Conservation (phyloP, 192 early-diverging fungal species). For the Backusella macrospora region DNA sequence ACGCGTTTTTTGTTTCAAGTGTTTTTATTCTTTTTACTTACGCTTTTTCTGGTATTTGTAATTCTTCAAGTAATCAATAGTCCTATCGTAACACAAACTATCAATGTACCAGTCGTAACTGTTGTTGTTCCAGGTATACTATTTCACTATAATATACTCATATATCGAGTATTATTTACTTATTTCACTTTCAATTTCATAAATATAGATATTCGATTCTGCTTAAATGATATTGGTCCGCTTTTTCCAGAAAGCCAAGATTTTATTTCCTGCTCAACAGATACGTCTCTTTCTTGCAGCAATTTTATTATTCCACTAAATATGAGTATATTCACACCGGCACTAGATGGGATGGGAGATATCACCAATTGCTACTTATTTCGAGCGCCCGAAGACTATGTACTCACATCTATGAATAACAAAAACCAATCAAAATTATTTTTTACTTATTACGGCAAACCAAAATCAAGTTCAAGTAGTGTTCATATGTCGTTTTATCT, state of each 20-base stretch:
- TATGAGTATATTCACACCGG: constrained; percentile 24
- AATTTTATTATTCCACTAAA: constrained; percentile 20
- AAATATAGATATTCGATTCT: constrained; percentile 37
- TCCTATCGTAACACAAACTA: constrained; percentile 27
- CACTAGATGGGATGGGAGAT: constrained; percentile 21
- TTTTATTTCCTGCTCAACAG: constrained; percentile 25
- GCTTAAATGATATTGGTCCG: constrained; percentile 30
- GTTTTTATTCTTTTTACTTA: constrained; percentile 29
- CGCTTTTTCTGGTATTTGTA: constrained; percentile 25
- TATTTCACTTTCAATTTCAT: neutral
- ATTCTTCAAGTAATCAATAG: constrained; percentile 31
- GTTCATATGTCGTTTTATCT: constrained; percentile 32
- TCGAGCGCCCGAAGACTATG: constrained; percentile 19
- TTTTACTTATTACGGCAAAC: constrained; percentile 28
- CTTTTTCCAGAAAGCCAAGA: neutral
- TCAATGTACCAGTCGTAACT: neutral
- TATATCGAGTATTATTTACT: neutral
- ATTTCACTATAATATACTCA: neutral
- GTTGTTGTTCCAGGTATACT: constrained; percentile 27
- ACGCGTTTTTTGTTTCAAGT: constrained; percentile 31
- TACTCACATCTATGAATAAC: constrained; percentile 20
- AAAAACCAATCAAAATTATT: constrained; percentile 23
- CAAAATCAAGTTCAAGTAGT: constrained; percentile 6
- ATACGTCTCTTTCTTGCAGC: constrained; percentile 22
- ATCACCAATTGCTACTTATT: constrained; percentile 29